Conservation (phyloP, 2,329 filamentous ascomycete species). For the Helicocarpus griseus region DNA sequence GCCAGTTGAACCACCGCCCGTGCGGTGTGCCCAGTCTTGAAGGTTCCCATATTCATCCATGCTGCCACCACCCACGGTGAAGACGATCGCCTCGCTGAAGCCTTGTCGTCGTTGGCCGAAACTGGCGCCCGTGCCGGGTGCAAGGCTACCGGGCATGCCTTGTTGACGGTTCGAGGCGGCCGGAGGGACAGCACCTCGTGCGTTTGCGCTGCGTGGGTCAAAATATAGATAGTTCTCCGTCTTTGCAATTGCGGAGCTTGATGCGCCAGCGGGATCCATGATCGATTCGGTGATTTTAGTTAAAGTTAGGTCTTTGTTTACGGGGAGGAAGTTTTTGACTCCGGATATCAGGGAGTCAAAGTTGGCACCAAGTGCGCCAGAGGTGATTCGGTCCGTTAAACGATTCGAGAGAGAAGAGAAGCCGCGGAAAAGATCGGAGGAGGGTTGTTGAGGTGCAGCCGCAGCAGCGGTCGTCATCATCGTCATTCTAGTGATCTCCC, state of each 20-base stretch:
- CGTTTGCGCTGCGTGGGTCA: slow-evolving; percentile 86
- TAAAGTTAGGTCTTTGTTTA: slow-evolving; percentile 86
- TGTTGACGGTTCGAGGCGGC: slow-evolving; percentile 47
- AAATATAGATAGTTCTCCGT: slow-evolving; percentile 97
- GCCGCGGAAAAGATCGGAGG: slow-evolving; percentile 72
- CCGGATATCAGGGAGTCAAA: slow-evolving; percentile 91
- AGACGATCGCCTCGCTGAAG: slow-evolving; percentile 85
- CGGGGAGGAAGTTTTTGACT: slow-evolving; percentile 96
- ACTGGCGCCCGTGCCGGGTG: slow-evolving; percentile 63
- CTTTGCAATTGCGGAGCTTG: slow-evolving; percentile 85
- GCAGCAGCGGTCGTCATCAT: slow-evolving; percentile 82
- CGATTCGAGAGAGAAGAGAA: slow-evolving; percentile 88
- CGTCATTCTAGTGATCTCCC: slow-evolving; percentile 93
- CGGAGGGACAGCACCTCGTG: slow-evolving; percentile 81
- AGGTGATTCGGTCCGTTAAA: slow-evolving; percentile 87
- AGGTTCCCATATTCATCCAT: slow-evolving; percentile 99
- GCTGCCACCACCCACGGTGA: slow-evolving; percentile 87
- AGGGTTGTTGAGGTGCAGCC: slow-evolving; percentile 48
- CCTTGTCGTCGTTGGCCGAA: slow-evolving; percentile 88
- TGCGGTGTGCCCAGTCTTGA: slow-evolving; percentile 87
- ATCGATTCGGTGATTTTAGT: slow-evolving; percentile 97
- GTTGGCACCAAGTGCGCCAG: slow-evolving; percentile 75
- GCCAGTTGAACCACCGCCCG: slow-evolving; percentile 40
- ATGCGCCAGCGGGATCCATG: slow-evolving; percentile 89
- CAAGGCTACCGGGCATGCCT: slow-evolving; percentile 34